A percentile compares a stretch with the other conserved stretches of the same genome.
Evolutionary conservation across 2,329 filamentous ascomycete genomes (phyloP).

Genomic region (Alternaria dauci): DNA sequence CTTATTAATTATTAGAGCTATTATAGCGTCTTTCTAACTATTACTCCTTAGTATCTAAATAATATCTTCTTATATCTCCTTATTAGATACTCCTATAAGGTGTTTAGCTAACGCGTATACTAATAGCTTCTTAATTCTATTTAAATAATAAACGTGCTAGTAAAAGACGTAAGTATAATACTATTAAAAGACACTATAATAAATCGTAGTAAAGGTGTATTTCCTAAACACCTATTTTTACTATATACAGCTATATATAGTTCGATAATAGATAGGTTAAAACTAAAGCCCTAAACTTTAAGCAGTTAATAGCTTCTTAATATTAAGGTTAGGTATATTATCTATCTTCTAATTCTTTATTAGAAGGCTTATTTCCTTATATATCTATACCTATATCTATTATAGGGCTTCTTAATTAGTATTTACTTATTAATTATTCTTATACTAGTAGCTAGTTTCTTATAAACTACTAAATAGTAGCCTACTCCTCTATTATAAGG

Average conservation of each 20-base stretch:
- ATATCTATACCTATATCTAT: not conserved
- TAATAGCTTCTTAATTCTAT: too few species aligned
- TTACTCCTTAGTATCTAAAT: not conserved
- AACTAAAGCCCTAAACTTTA: too few species aligned
- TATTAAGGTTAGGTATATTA: not conserved
- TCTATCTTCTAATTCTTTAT: not conserved
- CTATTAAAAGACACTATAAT: too few species aligned
- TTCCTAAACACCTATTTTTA: too few species aligned
- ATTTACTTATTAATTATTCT: not conserved
- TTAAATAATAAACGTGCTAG: too few species aligned
- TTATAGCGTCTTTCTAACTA: not conserved
- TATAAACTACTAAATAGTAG: not conserved
- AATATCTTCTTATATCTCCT: not conserved
- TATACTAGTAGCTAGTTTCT: not conserved
- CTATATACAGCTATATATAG: too few species aligned
- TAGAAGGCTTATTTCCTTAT: not conserved
- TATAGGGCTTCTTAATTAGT: not conserved
- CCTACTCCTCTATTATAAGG: not conserved
- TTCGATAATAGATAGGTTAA: too few species aligned
- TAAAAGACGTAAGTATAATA: too few species aligned
- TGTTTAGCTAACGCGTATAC: not conserved
- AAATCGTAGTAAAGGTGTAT: too few species aligned
- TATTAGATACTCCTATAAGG: not conserved
- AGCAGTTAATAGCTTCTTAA: not conserved
- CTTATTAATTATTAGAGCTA: not conserved